Percentiles rank a stretch among this genome's conserved stretches.
Evolutionary conservation across 2,329 filamentous ascomycete species (phyloP).

Genomic region (Cytospora chrysosperma): DNA sequence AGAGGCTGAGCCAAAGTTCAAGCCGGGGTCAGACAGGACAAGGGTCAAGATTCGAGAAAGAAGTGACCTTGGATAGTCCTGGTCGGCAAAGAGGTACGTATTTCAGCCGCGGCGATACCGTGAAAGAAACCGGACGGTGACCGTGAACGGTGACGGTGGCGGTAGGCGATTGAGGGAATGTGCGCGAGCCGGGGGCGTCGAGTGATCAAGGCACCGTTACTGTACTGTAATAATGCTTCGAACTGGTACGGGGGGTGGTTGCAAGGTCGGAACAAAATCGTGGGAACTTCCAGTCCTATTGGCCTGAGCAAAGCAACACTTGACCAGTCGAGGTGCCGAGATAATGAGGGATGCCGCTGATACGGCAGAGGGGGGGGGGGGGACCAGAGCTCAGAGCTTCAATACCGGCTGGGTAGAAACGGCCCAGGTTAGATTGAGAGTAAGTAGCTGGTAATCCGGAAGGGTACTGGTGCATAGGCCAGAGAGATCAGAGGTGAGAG

Average conservation of each 20-base stretch:
- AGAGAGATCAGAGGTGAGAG: not conserved
- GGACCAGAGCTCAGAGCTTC: not conserved
- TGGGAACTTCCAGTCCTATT: slow-evolving; percentile 18
- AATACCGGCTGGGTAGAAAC: slow-evolving; percentile 17
- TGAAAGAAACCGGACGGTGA: slow-evolving; percentile 11
- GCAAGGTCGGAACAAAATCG: slow-evolving; percentile 9
- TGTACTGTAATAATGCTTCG: slow-evolving; percentile 16
- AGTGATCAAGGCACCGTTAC: slow-evolving; percentile 20
- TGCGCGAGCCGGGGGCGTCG: slow-evolving; percentile 10
- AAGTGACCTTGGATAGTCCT: slow-evolving; percentile 6
- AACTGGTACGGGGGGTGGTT: slow-evolving; percentile 4
- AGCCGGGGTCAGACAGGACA: slow-evolving; percentile 19
- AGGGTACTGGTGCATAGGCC: slow-evolving; percentile 8
- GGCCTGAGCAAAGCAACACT: slow-evolving; percentile 15
- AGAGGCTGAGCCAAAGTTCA: slow-evolving; percentile 3
- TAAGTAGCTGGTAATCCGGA: slow-evolving; percentile 2
- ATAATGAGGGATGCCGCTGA: slow-evolving; percentile 15
- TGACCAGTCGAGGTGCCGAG: slow-evolving; percentile 15
- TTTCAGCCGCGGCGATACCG: slow-evolving; percentile 9
- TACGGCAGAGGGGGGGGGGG: slow-evolving; percentile 3
- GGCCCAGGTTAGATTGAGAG: slow-evolving; percentile 2
- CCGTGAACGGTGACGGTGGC: slow-evolving; percentile 9
- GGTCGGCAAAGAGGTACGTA: slow-evolving; percentile 21
- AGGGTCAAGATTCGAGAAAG: slow-evolving; percentile 21
- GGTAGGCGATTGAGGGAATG: slow-evolving; percentile 11